Conservation (phyloP, 2,329 filamentous ascomycete genomes). For the Phyllosticta capitalensis region DNA sequence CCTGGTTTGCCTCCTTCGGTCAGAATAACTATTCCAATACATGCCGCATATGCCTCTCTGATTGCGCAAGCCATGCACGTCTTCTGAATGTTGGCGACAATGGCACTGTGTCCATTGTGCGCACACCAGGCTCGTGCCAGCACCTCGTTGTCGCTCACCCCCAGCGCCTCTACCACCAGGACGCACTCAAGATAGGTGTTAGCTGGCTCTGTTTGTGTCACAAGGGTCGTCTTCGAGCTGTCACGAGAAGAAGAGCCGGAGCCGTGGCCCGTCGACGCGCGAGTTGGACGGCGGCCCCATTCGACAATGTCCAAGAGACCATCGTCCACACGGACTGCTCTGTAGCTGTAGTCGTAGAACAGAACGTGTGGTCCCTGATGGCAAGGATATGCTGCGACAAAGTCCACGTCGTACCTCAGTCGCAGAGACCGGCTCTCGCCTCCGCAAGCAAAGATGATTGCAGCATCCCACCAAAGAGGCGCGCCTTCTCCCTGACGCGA, state of each 20-base stretch:
- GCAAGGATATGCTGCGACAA: constrained; percentile 33
- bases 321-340: constrained; percentile 51
- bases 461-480: constrained; percentile 29
- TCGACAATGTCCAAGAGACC: constrained; percentile 53
- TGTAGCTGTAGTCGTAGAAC: constrained; percentile 61
- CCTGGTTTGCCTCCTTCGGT: constrained; percentile 36
- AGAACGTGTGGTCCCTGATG: constrained; percentile 41
- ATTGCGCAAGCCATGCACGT: constrained; percentile 69
- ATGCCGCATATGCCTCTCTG: constrained; percentile 65
- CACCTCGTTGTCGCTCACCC: constrained; percentile 66
- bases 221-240: constrained; percentile 14
- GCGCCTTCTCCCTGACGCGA: constrained; percentile 19
- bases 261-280: neutral
- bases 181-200: constrained; percentile 48
- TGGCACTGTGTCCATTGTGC: constrained; percentile 62
- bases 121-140: constrained; percentile 68
- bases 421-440: constrained; percentile 31
- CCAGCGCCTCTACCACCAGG: constrained; percentile 62
- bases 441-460: constrained; percentile 31
- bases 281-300: constrained; percentile 41
- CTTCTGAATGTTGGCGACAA: constrained; percentile 58
- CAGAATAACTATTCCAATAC: constrained; percentile 62
- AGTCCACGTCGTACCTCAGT: constrained; percentile 32
- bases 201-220: constrained; percentile 15
- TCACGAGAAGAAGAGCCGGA: constrained; percentile 18